These are phyloP conservation scores for Verticillium tricorpus DNA, from an alignment of 2,329 filamentous ascomycete species.

Conservation along the genomic window DNA sequence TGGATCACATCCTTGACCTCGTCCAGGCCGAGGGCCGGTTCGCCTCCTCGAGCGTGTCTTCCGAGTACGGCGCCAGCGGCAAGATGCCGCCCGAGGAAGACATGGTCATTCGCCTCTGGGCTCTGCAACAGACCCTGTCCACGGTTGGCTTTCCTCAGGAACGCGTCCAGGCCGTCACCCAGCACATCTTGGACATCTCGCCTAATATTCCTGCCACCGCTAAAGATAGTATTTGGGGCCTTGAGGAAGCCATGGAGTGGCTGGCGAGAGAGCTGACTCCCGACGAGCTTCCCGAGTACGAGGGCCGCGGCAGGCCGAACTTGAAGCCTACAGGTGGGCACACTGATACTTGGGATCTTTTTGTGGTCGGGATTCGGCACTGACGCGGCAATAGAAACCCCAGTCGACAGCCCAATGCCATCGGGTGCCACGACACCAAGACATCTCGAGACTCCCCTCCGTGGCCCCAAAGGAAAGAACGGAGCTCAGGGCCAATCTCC, in stretches of 20 bases:
- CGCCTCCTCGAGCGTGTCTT: constrained; percentile 42
- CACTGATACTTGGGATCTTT: background rate
- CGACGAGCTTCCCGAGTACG: constrained; percentile 69
- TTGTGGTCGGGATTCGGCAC: background rate
- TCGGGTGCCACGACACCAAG: constrained; percentile 48
- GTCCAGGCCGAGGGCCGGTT: constrained; percentile 62
- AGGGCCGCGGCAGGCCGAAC: constrained; percentile 37
- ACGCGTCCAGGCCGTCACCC: constrained; percentile 59
- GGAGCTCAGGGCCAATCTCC: constrained; percentile 8
- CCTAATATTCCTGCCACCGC: constrained; percentile 51
- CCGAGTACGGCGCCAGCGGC: constrained; percentile 34
- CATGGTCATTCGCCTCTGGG: constrained; percentile 76
- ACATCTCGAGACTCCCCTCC: constrained; percentile 25
- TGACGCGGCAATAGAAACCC: constrained; percentile 32
- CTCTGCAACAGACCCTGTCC: constrained; percentile 67
- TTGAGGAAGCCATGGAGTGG: constrained; percentile 88
- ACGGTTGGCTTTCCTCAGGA: constrained; percentile 63
- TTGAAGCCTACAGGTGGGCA: constrained; percentile 30
- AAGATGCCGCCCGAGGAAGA: constrained; percentile 71
- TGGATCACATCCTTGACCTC: constrained; percentile 73
- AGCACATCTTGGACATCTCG: constrained; percentile 62
- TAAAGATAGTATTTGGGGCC: constrained; percentile 73
- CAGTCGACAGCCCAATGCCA: constrained; percentile 42
- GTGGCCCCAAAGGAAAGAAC: background rate
- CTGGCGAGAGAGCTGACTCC: constrained; percentile 70